Evolutionary conservation across 495 filamentous ascomycete genomes (phyloP), one percentile per base, ranked within the genome.

Genomic region (Penicillium turbatum): DNA sequence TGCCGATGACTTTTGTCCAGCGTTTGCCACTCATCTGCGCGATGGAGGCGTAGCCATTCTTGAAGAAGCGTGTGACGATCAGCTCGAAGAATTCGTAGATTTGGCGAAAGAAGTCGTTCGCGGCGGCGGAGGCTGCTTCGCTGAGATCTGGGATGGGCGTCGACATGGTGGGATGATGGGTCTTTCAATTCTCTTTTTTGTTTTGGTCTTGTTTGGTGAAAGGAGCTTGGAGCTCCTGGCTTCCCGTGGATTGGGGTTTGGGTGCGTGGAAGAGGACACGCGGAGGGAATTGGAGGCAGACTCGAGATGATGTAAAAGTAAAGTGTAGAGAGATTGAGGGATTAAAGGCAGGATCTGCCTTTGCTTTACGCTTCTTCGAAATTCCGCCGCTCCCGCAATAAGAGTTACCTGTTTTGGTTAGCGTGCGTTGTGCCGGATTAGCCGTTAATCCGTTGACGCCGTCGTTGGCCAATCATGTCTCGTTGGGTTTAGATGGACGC

Each of bases 1-100:
- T 73, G 50, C 79, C 72, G 51, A 85, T 66, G 24, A 88, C 66
- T 29, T 83, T 82, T 44, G 88, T 79, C 75, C 77, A 86, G 57
- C 82, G 76, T 51, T 77, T 62, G 24, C 67, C 51, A 52, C 73
- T 75, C 68, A 87, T 75, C 34, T 76, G 65, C 29, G 70, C 68
- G 63, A 88, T 76, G 35, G 82, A 79, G 35, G 66, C 56, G 56
- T 69, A 69, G 54, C 82, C 26, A 66, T 89, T 88, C 53, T 65
- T 79, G 46, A 61, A 62, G 68, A 86, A 75, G 62, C 69, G 69
- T 8, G 37, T 54, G 46, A 69, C 11, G 41, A 49, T 38, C 2
- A 52, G 50, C 10, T 66, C 65, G 48, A 69, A 32, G 38, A 63
- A 46, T 38, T 40, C 35, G 59, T 67, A 73, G 54, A 73, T 38